Evolutionary conservation across 441 rosid species (phyloP).

Genomic region (Erodium trifolium): DNA sequence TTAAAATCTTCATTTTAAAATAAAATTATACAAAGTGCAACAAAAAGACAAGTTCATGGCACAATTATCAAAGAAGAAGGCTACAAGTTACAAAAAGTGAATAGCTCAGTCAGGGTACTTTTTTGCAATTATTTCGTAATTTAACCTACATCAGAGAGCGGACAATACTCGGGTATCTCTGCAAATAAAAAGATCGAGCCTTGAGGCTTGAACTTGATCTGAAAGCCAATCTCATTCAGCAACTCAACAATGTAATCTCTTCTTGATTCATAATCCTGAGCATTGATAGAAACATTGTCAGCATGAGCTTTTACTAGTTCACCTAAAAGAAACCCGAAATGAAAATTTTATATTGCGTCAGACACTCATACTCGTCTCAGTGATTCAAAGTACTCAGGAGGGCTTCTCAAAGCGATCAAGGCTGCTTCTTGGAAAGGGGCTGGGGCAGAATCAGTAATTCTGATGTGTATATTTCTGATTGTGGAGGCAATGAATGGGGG

Average conservation of each 20-base stretch:
- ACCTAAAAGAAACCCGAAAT: conserved; percentile 11
- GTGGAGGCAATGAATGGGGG: conserved; percentile 41
- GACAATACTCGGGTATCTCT: conserved; percentile 38
- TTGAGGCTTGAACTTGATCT: conserved; percentile 42
- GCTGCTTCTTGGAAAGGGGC: conserved; percentile 72
- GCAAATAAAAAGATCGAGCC: conserved; percentile 52
- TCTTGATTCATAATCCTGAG: conserved; percentile 45
- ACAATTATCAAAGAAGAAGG: too few species aligned
- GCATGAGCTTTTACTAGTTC: background rate
- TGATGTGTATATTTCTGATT: conserved; percentile 46
- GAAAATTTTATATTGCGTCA: conserved; percentile 2
- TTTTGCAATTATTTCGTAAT: too few species aligned
- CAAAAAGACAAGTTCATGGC: too few species aligned
- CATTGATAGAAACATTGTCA: conserved; percentile 13
- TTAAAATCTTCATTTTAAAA: too few species aligned
- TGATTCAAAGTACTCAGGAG: conserved; percentile 33
- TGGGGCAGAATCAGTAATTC: conserved; percentile 52
- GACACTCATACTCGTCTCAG: conserved; percentile 39
- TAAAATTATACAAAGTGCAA: too few species aligned
- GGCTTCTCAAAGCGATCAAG: conserved; percentile 43
- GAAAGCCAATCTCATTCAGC: conserved; percentile 36
- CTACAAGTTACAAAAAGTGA: too few species aligned
- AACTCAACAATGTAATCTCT: conserved; percentile 39
- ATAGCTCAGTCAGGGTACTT: too few species aligned
- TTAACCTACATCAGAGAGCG: conserved; percentile 33